These are phyloP conservation scores for Xylaria acuta DNA, from an alignment of 495 filamentous ascomycete species.

Conservation along the genomic window DNA sequence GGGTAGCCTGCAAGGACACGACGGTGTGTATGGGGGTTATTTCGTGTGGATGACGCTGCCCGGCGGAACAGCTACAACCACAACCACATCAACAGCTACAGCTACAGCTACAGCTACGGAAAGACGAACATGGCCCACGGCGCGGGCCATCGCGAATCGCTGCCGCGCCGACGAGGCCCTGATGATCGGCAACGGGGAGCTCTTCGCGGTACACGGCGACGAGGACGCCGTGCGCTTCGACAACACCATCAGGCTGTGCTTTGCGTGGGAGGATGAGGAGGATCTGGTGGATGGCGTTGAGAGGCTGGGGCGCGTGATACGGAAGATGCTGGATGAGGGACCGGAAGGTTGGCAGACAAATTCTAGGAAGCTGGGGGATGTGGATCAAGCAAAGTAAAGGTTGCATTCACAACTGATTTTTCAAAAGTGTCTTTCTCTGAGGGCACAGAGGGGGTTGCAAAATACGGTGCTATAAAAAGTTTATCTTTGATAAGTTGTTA, in stretches of 20 bases:
- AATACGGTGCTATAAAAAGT: background rate
- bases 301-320: constrained; percentile 62
- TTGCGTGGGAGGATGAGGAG: constrained; percentile 76
- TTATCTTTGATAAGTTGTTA: background rate
- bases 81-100: constrained; percentile 26
- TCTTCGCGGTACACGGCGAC: constrained; percentile 73
- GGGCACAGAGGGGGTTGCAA: background rate
- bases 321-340: constrained; percentile 25
- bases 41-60: constrained; percentile 81
- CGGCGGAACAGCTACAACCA: no score
- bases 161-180: constrained; percentile 65
- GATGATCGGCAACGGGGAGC: constrained; percentile 64
- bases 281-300: constrained; percentile 70
- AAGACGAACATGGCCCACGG: constrained; percentile 30
- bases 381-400: constrained; percentile 25
- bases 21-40: constrained; percentile 69
- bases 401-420: background rate
- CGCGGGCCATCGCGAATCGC: constrained; percentile 59
- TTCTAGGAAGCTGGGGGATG: background rate
- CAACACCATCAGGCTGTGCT: constrained; percentile 68
- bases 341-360: constrained; percentile 8
- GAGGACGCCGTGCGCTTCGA: constrained; percentile 56
- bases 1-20: constrained; percentile 26
- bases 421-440: background rate
- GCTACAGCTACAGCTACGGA: constrained; percentile 12